Evolutionary conservation across 139 green algal genomes (phyloP).

Genomic region (Chlamydomonas applanata): DNA sequence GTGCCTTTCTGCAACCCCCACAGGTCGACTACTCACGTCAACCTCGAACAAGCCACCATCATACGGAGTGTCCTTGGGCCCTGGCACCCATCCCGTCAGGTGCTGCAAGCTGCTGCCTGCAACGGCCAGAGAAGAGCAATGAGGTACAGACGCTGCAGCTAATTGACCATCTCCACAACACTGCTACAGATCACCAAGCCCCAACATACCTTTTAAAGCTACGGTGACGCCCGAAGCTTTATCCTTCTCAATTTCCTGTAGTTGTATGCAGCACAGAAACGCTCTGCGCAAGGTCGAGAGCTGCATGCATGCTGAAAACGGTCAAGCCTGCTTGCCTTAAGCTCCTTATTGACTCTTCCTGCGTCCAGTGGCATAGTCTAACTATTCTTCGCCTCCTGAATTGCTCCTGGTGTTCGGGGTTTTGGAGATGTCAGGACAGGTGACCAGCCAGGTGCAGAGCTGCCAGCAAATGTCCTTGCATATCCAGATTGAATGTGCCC

Average conservation of each 20-base stretch:
- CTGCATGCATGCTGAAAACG: not conserved
- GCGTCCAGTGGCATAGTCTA: conserved; percentile 26
- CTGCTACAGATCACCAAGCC: not conserved
- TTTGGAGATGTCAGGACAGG: too few relatives aligned
- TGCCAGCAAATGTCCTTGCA: too few relatives aligned
- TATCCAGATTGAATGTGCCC: too few relatives aligned
- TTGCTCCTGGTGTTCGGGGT: too few relatives aligned
- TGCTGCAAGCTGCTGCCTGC: conserved; percentile 54
- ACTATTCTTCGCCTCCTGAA: too few relatives aligned
- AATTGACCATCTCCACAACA: too few relatives aligned
- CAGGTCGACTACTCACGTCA: too few relatives aligned
- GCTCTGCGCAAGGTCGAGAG: not conserved
- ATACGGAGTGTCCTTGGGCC: conserved; percentile 86
- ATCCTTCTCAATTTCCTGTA: conserved; percentile 72
- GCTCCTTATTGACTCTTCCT: conserved; percentile 76
- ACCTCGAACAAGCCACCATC: conserved; percentile 78
- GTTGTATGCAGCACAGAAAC: not conserved
- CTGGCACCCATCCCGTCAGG: conserved; percentile 72
- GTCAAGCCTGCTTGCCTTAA: conserved; percentile 52
- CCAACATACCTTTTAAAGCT: conserved; percentile 46
- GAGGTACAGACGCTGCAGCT: too few relatives aligned
- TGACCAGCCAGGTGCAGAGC: too few relatives aligned
- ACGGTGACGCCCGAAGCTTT: conserved; percentile 82
- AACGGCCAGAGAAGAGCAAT: too few relatives aligned
- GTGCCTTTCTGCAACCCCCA: too few relatives aligned